phyloP scores from a whole-genome alignment of 495 filamentous ascomycete genomes.

The Lindgomyces ingoldianus region DNA sequence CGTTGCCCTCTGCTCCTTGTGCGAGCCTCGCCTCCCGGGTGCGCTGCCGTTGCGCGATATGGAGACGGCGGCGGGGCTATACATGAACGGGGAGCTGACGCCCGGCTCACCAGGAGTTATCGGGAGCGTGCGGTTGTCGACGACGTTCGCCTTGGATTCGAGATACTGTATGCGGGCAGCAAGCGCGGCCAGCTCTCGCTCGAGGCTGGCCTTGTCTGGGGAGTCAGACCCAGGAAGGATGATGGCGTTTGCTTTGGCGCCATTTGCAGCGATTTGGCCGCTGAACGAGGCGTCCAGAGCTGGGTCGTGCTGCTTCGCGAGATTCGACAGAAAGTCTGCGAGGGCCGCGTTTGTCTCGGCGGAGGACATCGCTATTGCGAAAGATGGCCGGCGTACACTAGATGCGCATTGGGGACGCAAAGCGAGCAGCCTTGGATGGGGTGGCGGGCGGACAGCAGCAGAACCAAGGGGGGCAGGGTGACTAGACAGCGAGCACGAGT shows the following conservation, averaged over 20 bases:
- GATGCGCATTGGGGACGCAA: constrained; percentile 20
- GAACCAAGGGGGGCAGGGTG: neutral
- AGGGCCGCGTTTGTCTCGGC: constrained; percentile 43
- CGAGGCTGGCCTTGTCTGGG: constrained; percentile 50
- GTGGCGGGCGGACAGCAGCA: neutral
- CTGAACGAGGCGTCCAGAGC: constrained; percentile 39
- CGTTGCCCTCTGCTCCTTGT: constrained; percentile 34
- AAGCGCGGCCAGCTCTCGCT: constrained; percentile 51
- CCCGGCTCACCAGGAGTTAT: constrained; percentile 47
- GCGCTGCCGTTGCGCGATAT: constrained; percentile 15
- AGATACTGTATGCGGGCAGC: constrained; percentile 51
- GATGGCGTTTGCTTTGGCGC: constrained; percentile 39
- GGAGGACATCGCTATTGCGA: constrained; percentile 36
- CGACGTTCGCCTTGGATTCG: constrained; percentile 49
- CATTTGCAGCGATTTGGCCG: constrained; percentile 41
- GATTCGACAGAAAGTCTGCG: constrained; percentile 42
- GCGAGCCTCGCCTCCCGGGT: constrained; percentile 34
- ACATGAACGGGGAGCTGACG: constrained; percentile 42
- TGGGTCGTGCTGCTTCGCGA: constrained; percentile 44
- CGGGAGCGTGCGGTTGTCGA: constrained; percentile 43
- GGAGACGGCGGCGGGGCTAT: constrained; percentile 11
- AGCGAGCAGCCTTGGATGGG: neutral
- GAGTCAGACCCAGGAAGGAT: constrained; percentile 51
- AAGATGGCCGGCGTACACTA: constrained; percentile 4
- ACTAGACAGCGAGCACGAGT: no score